Evolutionary conservation across 2,329 filamentous ascomycete genomes (phyloP), one percentile per base, ranked within the genome.

Genomic region (Fusarium sp.): DNA sequence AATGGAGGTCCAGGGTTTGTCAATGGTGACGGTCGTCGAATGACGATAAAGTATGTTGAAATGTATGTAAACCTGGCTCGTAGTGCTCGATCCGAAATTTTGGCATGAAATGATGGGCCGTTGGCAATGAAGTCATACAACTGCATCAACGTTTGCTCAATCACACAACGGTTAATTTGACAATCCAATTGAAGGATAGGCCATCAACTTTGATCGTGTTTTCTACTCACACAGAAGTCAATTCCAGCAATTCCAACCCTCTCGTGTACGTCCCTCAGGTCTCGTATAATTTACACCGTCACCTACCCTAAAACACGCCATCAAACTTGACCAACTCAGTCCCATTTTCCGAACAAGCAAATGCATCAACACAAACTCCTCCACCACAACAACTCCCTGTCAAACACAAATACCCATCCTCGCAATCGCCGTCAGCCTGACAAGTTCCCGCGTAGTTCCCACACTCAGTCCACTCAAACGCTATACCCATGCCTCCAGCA

Each of bases 321-420:
- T 62, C 58, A 53, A 69, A 68, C 46, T 59, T 71, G 17, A 79
- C 67, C 65, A 80, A 45, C 33, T 46, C 57, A 8, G 75, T 78
- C 3, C 76, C 77, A 34, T 76, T 75, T 60, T 78, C 75, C 5
- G 79, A 79, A 60, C 79, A 80, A 57, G 76, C 76, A 59, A 75
- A 79, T 7, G 77, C 76, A 70, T 80, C 76, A 59, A 80, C 73
- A 51, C 79, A 80, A 6, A 80, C 77, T 4, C 79, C 79, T 2
- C 67, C 64, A 2, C 75, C 78, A 40, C 79, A 80, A 47, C 79
- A 80, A 53, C 76, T 80, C n/a, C 77, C 79, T 11, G 67, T 75
- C 46, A 80, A 33, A 40, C 79, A 80, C 39, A 79, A 62, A 57
- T 73, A 76, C 4, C 67, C 72, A 13, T 59, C 40, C 10, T 72